phyloP scores from a whole-genome alignment of 228 moss, liverwort and hornwort genomes.

The Sphagnum fallax region DNA sequence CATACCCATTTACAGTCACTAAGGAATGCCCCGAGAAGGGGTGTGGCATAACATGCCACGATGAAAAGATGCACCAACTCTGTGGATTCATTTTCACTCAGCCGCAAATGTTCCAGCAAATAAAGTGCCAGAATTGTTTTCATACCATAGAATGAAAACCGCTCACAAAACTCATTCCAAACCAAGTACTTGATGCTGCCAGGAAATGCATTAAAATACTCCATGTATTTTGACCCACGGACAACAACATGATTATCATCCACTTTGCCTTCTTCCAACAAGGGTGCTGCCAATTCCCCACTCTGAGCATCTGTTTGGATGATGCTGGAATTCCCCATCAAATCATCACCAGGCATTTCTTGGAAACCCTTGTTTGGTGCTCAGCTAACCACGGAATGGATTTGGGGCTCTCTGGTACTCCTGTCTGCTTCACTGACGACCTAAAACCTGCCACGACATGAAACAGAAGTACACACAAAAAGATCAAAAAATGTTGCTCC shows the following conservation, averaged over 20 bases:
- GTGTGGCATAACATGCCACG: conserved; percentile 72
- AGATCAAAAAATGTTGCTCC: no score
- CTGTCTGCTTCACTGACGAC: no score
- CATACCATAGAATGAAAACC: conserved; percentile 89
- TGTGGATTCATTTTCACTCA: conserved; percentile 71
- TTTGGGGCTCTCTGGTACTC: no score
- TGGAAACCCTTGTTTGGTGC: no score
- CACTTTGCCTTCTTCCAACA: conserved; percentile 22
- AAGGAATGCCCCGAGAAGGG: conserved; percentile 74
- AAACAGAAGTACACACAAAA: no score
- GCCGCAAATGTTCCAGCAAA: conserved; percentile 54
- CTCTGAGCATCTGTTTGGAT: no score
- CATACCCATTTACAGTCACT: conserved; percentile 80
- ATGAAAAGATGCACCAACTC: conserved; percentile 91
- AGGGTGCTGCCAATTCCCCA: no score
- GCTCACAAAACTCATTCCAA: conserved; percentile 99
- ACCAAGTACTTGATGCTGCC: conserved; percentile 82
- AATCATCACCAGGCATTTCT: no score
- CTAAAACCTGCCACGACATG: no score
- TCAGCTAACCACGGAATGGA: no score
- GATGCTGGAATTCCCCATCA: no score
- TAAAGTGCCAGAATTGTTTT: conserved; percentile 87
- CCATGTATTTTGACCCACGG: conserved; percentile 1
- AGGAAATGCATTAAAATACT: conserved; percentile 25
- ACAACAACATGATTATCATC: conserved; percentile 50